These are phyloP conservation scores for Tetracladium marchalianum DNA, from an alignment of 495 filamentous ascomycete genomes.

Conservation along the genomic window DNA sequence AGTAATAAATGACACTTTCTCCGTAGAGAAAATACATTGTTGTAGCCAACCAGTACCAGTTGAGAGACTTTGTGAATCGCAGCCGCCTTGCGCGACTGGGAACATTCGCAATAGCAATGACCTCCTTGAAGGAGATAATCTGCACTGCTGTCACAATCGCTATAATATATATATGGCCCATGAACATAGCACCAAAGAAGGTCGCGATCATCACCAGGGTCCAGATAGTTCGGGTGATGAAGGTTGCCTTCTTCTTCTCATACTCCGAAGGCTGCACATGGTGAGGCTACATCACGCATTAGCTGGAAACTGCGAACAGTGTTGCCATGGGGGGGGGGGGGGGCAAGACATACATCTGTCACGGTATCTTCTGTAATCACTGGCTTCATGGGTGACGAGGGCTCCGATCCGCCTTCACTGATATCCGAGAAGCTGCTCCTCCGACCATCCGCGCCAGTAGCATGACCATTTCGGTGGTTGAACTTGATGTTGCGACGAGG, in stretches of 20 bases:
- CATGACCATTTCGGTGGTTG: slow-evolving; percentile 50
- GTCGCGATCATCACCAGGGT: slow-evolving; percentile 91
- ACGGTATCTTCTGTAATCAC: slow-evolving; percentile 14
- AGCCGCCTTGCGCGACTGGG: slow-evolving; percentile 84
- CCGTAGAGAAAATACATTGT: slow-evolving; percentile 99
- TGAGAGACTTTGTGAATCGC: slow-evolving; percentile 87
- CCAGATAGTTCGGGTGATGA: slow-evolving; percentile 97
- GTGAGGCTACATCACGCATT: slow-evolving; percentile 21
- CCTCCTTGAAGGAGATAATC: slow-evolving; percentile 97
- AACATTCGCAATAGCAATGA: slow-evolving; percentile 94
- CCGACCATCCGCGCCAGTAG: slow-evolving; percentile 34
- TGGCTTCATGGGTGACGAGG: slow-evolving; percentile 10
- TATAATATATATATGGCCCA: slow-evolving; percentile 95
- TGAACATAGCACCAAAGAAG: slow-evolving; percentile 87
- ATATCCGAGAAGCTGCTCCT: slow-evolving; percentile 69
- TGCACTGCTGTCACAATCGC: slow-evolving; percentile 85
- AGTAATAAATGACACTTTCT: slow-evolving; percentile 98
- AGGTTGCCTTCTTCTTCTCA: slow-evolving; percentile 97
- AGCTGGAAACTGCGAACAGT: slow-evolving; percentile 4
- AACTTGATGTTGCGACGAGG: slow-evolving; percentile 79
- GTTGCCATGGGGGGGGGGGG: slow-evolving; percentile 2
- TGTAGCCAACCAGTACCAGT: slow-evolving; percentile 98
- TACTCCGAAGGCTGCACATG: slow-evolving; percentile 58
- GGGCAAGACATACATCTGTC: slow-evolving; percentile 17
- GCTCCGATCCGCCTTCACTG: slow-evolving; percentile 63